These are phyloP conservation scores for Heritiera fomes DNA, from an alignment of 345 rosid species.

Conservation along the genomic window DNA sequence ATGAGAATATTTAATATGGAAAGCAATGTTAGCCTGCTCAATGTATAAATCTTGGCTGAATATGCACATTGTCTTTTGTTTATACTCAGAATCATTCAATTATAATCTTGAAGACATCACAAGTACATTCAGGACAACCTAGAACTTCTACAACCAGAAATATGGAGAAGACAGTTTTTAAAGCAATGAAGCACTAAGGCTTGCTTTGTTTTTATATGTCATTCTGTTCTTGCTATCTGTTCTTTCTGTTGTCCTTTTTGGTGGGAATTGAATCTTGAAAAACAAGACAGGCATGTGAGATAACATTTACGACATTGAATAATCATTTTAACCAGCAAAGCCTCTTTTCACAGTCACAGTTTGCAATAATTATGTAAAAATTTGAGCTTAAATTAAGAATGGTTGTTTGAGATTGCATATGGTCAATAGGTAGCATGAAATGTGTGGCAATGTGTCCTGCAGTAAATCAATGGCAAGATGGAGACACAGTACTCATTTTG, in stretches of 20 bases:
- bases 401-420: neutral
- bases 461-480: neutral
- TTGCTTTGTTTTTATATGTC: neutral
- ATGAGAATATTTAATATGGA: neutral
- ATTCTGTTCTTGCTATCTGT: neutral
- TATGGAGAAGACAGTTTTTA: neutral
- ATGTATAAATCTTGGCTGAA: neutral
- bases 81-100: neutral
- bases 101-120: neutral
- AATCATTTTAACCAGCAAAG: neutral
- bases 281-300: neutral
- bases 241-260: neutral
- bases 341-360: neutral
- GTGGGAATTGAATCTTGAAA: neutral
- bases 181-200: neutral
- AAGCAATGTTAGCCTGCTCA: constrained; percentile 4
- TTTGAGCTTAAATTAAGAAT: neutral
- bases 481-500: neutral
- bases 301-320: neutral
- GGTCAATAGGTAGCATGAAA: neutral
- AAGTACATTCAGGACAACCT: neutral
- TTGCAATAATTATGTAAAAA: neutral
- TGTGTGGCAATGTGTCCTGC: neutral
- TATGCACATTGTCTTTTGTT: neutral
- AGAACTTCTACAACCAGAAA: neutral